Evolutionary conservation across 352 stramenopile species (phyloP), one percentile per base, ranked within the genome.

Genomic region (Pseudoperonospora humuli): DNA sequence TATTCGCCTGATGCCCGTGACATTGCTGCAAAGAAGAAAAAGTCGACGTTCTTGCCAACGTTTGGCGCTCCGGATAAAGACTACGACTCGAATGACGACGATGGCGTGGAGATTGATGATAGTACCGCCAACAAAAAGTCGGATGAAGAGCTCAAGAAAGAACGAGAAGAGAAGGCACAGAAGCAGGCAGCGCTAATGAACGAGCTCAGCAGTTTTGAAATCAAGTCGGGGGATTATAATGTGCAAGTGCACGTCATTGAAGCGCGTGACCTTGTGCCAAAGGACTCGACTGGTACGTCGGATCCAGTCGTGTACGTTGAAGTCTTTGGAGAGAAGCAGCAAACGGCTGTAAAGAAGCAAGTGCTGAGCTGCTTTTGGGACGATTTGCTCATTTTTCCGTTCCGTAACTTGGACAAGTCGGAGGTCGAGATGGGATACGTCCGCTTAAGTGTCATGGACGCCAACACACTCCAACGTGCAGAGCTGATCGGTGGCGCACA

Each of bases 241-340:
- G 68, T 95, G 6, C 82, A 93, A 40, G 77, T 96, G 13, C 87
- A 96, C 45, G 47, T 96, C 23, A 95, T 96, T 45, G 84, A 96
- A 67, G 83, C 75, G 8, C 73, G 84, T 8, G 83, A 95, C 20
- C 61, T 96, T 1, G 82, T 95, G 18, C 67, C 76, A 0, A 95
- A 95, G 45, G 83, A 95, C 35, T 65, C 77, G 0, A 86, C 87
- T 0, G 88, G 88, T 2, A 95, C 81, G 10, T 94, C 79, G 1
- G 90, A 97, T 45, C 90, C 90, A 0, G 85, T 97, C 15, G 85
- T 95, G 35, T 95, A 94, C 34, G 80, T 95, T 13, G 78, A 90
- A 50, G 75, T 91, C 0, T 70, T 96, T 9, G 76, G 71, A 17
- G 78, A 95, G 35, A 89, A 86, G 46, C 70, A 91, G 46, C 72